Base-by-base conservation (phyloP, 1,284 basidiomycete genomes). In the Fistulina hepatica region DNA sequence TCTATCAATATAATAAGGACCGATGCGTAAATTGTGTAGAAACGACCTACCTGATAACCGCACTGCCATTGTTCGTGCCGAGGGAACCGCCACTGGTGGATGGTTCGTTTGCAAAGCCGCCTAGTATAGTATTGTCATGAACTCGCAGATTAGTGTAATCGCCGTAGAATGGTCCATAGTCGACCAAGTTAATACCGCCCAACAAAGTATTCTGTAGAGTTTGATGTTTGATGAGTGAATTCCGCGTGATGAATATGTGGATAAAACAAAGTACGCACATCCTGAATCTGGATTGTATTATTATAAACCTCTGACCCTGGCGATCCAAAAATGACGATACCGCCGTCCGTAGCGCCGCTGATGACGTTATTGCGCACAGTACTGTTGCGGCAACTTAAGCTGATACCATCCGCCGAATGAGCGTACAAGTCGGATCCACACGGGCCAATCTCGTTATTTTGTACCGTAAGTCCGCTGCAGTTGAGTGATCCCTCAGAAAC, bases 281-380 rank as follows among this genome's bases (percentile, higher is more conserved):
- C 69, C 34, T 69, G 62, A 3, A 72, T 66, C 56, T 63, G 69
- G 44, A 78, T 71, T 0, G 71, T 76, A 24, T 32, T 33, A 9
- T 36, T 33, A n/a, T 26, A 26, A 26, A 26, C 24, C 24, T 26
- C 24, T n/a, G 24, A 10, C 10, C 10, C 24, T 10, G 11, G 15
- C 12, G 9, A 26, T n/a, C n/a, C n/a, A 30, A 13, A n/a, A 17
- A 23, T 19, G 15, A 22, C 17, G 12, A 16, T 32, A 21, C 11
- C 8, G 21, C 24, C 24, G 24, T 26, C 24, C 10, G 24, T 10
- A 10, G 24, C 10, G n/a, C n/a, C 24, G 24, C n/a, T 10, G 10
- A 26, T n/a, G 10, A 10, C 10, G n/a, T 26, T 26, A 26, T 26
- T 26, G 24, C 24, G 24, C 24, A 26, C 24, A n/a, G n/a, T n/a